A percentile compares a stretch with the other conserved stretches of the same genome.
phyloP scores from a whole-genome alignment of 1,284 basidiomycete genomes.

The Ceratobasidium sp. region DNA sequence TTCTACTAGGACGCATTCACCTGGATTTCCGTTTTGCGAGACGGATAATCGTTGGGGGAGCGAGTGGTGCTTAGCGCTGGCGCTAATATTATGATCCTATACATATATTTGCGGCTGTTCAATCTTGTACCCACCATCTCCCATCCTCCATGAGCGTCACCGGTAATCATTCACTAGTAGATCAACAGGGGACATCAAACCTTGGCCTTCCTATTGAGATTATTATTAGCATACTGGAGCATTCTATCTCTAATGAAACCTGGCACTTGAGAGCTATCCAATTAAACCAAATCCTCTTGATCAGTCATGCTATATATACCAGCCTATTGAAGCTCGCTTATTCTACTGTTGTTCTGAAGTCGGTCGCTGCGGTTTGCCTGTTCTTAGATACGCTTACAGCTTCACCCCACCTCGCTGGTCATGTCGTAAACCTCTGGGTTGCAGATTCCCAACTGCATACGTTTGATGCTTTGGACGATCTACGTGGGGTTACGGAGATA shows the following conservation, averaged over 20 bases:
- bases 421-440: constrained; percentile 11
- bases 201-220: constrained; percentile 5
- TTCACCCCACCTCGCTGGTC: background rate
- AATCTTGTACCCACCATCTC: too few relatives aligned
- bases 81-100: too few relatives aligned
- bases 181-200: background rate
- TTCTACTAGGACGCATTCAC: too few relatives aligned
- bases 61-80: too few relatives aligned
- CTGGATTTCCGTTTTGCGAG: too few relatives aligned
- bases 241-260: background rate
- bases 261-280: constrained; percentile 8
- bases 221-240: background rate
- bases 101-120: too few relatives aligned
- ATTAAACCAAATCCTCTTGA: background rate
- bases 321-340: constrained; percentile 7
- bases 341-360: constrained; percentile 5
- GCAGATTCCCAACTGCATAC: constrained; percentile 5
- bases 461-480: constrained; percentile 9
- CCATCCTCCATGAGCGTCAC: too few relatives aligned
- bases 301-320: background rate
- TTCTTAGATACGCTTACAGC: constrained; percentile 1
- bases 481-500: background rate
- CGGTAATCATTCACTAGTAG: too few relatives aligned
- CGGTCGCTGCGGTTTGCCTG: background rate
- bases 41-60: too few relatives aligned